Conservation (phyloP, 1,284 basidiomycete genomes). For the Peniophora sp. region DNA sequence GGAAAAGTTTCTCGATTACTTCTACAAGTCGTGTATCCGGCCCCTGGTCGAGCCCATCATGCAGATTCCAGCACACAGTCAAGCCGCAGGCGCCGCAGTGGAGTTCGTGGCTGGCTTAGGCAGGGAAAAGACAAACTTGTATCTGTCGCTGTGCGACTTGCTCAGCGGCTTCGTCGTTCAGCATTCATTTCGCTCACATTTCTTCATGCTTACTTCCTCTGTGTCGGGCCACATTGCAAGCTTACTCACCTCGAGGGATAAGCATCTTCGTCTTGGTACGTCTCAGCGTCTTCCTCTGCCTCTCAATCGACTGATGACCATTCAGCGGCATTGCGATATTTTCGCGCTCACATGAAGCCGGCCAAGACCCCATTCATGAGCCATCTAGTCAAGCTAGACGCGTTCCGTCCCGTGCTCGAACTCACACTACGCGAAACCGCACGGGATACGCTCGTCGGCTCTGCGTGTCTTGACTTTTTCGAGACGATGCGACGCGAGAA, state of each 20-base stretch:
- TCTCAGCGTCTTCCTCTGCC: slow-evolving; percentile 8
- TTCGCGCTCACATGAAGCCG: slow-evolving; percentile 78
- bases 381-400: slow-evolving; percentile 81
- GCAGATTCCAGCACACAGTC: slow-evolving; percentile 72
- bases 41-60: slow-evolving; percentile 75
- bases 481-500: slow-evolving; percentile 88
- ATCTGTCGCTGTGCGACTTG: slow-evolving; percentile 83
- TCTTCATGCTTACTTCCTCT: slow-evolving; percentile 78
- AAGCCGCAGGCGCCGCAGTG: slow-evolving; percentile 43
- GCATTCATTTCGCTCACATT: slow-evolving; percentile 87
- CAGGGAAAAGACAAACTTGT: slow-evolving; percentile 70
- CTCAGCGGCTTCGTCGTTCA: slow-evolving; percentile 84
- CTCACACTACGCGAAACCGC: slow-evolving; percentile 76
- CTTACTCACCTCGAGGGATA: slow-evolving; percentile 80
- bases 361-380: slow-evolving; percentile 84
- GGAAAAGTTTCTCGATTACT: slow-evolving; percentile 86
- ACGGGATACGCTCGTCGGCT: slow-evolving; percentile 88
- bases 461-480: slow-evolving; percentile 93
- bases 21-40: slow-evolving; percentile 77
- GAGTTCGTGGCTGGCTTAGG: slow-evolving; percentile 48
- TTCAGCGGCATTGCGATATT: slow-evolving; percentile 84
- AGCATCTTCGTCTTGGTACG: slow-evolving; percentile 85
- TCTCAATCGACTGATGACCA: not conserved
- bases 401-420: slow-evolving; percentile 78
- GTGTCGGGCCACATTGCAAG: slow-evolving; percentile 69